phyloP scores from a whole-genome alignment of 2,329 filamentous ascomycete genomes.

The Aspergillus ibericus region DNA sequence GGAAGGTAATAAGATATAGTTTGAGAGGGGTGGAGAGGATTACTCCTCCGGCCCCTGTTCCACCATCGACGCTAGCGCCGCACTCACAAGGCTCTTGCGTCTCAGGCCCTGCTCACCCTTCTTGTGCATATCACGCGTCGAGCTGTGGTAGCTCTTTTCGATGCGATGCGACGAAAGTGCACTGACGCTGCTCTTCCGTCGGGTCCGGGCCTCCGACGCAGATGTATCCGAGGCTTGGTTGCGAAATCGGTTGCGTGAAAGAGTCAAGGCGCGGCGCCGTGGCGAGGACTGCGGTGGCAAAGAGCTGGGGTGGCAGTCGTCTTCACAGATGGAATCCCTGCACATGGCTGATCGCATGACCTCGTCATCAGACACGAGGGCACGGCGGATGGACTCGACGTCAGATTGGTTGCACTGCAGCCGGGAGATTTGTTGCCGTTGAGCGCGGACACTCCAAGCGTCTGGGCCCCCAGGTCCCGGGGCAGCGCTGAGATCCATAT shows the following conservation, averaged over 20 bases:
- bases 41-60: constrained; percentile 18
- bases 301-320: constrained; percentile 42
- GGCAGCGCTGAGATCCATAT: neutral
- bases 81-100: constrained; percentile 41
- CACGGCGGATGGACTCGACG: constrained; percentile 39
- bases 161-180: constrained; percentile 30
- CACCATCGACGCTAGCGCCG: constrained; percentile 38
- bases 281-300: constrained; percentile 36
- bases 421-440: constrained; percentile 42
- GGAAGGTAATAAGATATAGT: too few relatives aligned
- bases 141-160: constrained; percentile 34
- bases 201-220: neutral
- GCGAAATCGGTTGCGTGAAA: constrained; percentile 32
- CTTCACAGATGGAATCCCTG: constrained; percentile 13
- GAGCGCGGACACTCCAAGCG: constrained; percentile 31
- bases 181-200: constrained; percentile 32
- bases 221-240: constrained; percentile 16
- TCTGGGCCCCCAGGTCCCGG: constrained; percentile 7
- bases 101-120: constrained; percentile 38
- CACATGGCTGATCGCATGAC: constrained; percentile 10
- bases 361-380: constrained; percentile 32
- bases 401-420: constrained; percentile 40
- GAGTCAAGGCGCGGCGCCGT: constrained; percentile 29
- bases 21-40: too few relatives aligned
- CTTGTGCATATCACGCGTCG: constrained; percentile 29